Percentiles rank a stretch among this genome's conserved stretches.
phyloP scores from a whole-genome alignment of 148 eudicot genomes.

The Arctostaphylos glauca region DNA sequence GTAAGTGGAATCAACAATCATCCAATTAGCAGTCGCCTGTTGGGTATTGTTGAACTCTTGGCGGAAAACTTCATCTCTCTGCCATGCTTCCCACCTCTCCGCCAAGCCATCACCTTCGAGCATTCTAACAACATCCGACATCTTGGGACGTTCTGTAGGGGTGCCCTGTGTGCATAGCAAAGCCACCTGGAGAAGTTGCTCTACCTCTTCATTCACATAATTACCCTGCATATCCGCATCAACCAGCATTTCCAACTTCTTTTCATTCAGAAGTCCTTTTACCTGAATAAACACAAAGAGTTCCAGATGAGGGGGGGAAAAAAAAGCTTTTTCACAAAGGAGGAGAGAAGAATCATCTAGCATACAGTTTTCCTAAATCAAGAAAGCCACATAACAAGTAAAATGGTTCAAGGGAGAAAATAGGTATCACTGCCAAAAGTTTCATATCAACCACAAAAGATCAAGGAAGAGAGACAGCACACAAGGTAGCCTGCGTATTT shows the following conservation, averaged over 20 bases:
- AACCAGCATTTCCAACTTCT: slow-evolving; percentile 45
- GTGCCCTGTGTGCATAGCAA: slow-evolving; percentile 54
- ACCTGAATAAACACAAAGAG: slow-evolving; percentile 29
- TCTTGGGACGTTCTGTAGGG: slow-evolving; percentile 47
- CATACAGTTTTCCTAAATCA: neutral
- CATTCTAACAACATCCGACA: slow-evolving; percentile 61
- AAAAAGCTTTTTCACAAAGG: too few species aligned
- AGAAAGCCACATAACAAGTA: neutral
- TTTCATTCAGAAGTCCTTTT: slow-evolving; percentile 48
- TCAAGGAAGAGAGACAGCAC: neutral
- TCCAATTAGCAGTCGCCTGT: slow-evolving; percentile 35
- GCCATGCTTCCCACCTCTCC: slow-evolving; percentile 65
- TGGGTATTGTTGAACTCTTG: slow-evolving; percentile 32
- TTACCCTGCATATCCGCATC: slow-evolving; percentile 47
- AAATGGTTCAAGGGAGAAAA: too few species aligned
- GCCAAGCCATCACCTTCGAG: slow-evolving; percentile 61
- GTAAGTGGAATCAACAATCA: slow-evolving; percentile 41
- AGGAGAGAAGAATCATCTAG: neutral
- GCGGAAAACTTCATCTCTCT: slow-evolving; percentile 41
- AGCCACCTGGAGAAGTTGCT: slow-evolving; percentile 52
- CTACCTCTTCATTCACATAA: slow-evolving; percentile 45
- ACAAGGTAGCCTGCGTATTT: neutral
- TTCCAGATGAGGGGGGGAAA: neutral
- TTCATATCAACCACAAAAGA: too few species aligned
- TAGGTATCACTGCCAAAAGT: too few species aligned